These are phyloP conservation scores for Zasmidium citrigriseum DNA, from an alignment of 2,329 filamentous ascomycete genomes.

Conservation along the genomic window DNA sequence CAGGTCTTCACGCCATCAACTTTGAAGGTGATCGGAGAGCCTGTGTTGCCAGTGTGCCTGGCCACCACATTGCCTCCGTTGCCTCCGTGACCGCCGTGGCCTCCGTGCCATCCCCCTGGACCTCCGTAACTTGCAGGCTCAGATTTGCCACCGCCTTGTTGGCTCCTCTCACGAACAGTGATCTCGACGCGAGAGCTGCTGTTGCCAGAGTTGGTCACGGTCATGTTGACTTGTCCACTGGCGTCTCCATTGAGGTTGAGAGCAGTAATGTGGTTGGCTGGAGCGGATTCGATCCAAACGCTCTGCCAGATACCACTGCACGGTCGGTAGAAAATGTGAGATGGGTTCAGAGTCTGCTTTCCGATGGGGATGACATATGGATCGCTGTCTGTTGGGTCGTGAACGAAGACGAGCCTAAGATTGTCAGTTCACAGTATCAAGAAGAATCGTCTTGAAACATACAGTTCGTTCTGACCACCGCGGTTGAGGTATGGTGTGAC, in stretches of 20 bases:
- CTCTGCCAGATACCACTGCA: conserved; percentile 76
- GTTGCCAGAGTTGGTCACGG: conserved; percentile 1
- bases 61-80: conserved; percentile 38
- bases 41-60: conserved; percentile 48
- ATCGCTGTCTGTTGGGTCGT: conserved; percentile 65
- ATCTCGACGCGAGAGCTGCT: conserved; percentile 16
- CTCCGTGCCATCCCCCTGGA: conserved; percentile 13
- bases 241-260: conserved; percentile 61
- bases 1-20: conserved; percentile 61
- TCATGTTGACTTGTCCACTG: conserved; percentile 51
- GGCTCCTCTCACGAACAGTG: conserved; percentile 17
- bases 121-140: neutral
- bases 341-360: conserved; percentile 54
- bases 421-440: conserved; percentile 52
- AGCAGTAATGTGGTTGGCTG: conserved; percentile 57
- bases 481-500: conserved; percentile 61
- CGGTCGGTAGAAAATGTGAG: conserved; percentile 70
- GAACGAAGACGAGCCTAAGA: conserved; percentile 62
- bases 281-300: conserved; percentile 70
- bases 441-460: conserved; percentile 59
- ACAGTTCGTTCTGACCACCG: conserved; percentile 63
- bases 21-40: conserved; percentile 56
- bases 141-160: neutral
- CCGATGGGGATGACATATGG: conserved; percentile 63
- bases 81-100: neutral